phyloP scores from a whole-genome alignment of 768 basidiomycete genomes.

The Pholiota molesta region DNA sequence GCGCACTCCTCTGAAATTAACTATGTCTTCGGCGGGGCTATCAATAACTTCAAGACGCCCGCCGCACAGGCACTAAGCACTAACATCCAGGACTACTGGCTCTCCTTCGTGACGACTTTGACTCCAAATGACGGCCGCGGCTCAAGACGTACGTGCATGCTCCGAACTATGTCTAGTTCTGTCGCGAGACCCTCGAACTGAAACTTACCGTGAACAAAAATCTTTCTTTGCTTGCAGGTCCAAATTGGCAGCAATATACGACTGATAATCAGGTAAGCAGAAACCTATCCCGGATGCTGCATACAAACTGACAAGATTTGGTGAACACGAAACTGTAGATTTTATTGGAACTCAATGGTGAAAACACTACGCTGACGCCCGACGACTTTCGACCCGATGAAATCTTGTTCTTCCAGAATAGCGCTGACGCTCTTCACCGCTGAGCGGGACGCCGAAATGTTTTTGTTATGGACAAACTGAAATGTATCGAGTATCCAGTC shows the following conservation, averaged over 20 bases:
- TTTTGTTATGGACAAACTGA: background rate
- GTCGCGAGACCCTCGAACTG: too few relatives aligned
- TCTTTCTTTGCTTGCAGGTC: background rate
- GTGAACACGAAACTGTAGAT: background rate
- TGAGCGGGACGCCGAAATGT: background rate
- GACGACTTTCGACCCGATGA: background rate
- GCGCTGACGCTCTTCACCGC: conserved; percentile 11
- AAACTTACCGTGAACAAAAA: too few relatives aligned
- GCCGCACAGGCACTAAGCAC: conserved; percentile 8
- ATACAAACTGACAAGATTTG: background rate
- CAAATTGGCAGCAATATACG: background rate
- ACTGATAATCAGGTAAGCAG: background rate
- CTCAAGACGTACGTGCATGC: background rate
- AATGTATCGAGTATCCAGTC: too few relatives aligned
- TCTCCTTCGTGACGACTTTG: conserved; percentile 17
- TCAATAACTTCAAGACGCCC: background rate
- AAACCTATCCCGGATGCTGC: background rate
- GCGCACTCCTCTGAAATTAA: conserved; percentile 14
- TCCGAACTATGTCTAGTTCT: too few relatives aligned
- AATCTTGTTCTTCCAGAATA: conserved; percentile 12
- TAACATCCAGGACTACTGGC: conserved; percentile 19
- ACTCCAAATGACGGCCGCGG: conserved; percentile 16
- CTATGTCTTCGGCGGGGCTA: conserved; percentile 9
- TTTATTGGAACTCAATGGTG: background rate
- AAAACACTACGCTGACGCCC: background rate